phyloP scores from a whole-genome alignment of 768 basidiomycete species.

The Paxillus ammoniavirescens region DNA sequence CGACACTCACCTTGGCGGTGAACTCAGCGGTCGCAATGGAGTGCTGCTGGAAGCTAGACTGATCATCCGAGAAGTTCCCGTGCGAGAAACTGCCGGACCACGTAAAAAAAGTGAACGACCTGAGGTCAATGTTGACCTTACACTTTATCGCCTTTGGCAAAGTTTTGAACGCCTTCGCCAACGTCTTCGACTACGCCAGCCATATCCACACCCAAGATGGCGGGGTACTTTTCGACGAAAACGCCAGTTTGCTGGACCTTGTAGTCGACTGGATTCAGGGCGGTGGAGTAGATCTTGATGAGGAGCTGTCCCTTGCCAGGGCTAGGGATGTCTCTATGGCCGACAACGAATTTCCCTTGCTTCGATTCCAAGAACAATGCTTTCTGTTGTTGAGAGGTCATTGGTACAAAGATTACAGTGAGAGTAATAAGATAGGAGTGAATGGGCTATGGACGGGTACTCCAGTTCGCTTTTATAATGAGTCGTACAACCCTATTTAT shows the following conservation, averaged over 20 bases:
- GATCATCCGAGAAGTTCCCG: conserved; percentile 32
- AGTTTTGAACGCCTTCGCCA: conserved; percentile 35
- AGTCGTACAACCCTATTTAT: conserved; percentile 25
- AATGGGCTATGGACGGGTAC: background rate
- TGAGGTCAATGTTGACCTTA: conserved; percentile 14
- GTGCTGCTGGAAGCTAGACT: conserved; percentile 41
- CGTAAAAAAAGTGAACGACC: background rate
- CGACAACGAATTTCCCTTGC: conserved; percentile 30
- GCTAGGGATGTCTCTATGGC: conserved; percentile 23
- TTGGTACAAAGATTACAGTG: conserved; percentile 5
- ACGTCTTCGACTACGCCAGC: conserved; percentile 39
- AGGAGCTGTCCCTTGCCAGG: conserved; percentile 41
- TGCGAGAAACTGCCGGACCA: conserved; percentile 15
- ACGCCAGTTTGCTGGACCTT: conserved; percentile 32
- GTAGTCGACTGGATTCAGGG: conserved; percentile 49
- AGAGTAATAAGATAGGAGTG: conserved; percentile 2
- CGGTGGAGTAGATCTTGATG: conserved; percentile 37
- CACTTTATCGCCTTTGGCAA: conserved; percentile 42
- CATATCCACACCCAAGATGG: conserved; percentile 34
- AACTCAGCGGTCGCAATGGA: conserved; percentile 30
- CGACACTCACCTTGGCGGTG: conserved; percentile 33
- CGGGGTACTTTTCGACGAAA: conserved; percentile 35
- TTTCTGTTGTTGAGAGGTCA: conserved; percentile 28
- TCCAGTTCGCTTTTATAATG: conserved; percentile 11
- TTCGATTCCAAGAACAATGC: conserved; percentile 26